These are phyloP conservation scores for Colletotrichum zoysiae DNA, from an alignment of 2,329 filamentous ascomycete genomes.

Conservation along the genomic window DNA sequence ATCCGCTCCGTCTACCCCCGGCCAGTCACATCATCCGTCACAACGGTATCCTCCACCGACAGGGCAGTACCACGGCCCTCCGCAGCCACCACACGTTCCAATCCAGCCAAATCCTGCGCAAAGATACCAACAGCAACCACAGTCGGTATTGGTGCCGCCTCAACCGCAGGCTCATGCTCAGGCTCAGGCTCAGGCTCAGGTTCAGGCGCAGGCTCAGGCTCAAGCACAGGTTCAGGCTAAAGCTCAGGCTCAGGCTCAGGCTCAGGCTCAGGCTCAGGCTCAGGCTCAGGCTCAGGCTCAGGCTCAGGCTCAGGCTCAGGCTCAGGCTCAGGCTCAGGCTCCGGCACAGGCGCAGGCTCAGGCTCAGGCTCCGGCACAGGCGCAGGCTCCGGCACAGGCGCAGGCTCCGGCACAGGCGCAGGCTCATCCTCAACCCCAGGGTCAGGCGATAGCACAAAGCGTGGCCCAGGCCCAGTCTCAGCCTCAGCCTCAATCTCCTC, in stretches of 20 bases:
- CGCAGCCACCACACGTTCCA: conserved; percentile 26
- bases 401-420: conserved; percentile 47
- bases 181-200: conserved; percentile 37
- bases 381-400: conserved; percentile 31
- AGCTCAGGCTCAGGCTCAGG: conserved; percentile 47
- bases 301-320: background rate
- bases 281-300: conserved; percentile 47
- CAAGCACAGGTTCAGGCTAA: conserved; percentile 28
- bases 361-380: too few species aligned
- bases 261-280: conserved; percentile 29
- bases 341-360: conserved; percentile 39
- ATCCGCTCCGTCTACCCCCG: conserved; percentile 30
- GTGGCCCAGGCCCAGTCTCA: conserved; percentile 31
- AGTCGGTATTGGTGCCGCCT: conserved; percentile 34
- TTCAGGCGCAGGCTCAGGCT: conserved; percentile 31
- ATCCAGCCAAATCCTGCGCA: conserved; percentile 38
- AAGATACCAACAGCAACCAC: conserved; percentile 41
- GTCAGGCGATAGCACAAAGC: conserved; percentile 27
- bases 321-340: conserved; percentile 46
- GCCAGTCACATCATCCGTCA: conserved; percentile 42
- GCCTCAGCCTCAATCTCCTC: conserved; percentile 44
- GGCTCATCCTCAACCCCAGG: conserved; percentile 47
- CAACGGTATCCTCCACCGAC: conserved; percentile 40
- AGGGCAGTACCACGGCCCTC: conserved; percentile 36
- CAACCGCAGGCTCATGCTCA: conserved; percentile 47